phyloP scores from a whole-genome alignment of 1,284 basidiomycete species.

The Xerocomus minutiporus region DNA sequence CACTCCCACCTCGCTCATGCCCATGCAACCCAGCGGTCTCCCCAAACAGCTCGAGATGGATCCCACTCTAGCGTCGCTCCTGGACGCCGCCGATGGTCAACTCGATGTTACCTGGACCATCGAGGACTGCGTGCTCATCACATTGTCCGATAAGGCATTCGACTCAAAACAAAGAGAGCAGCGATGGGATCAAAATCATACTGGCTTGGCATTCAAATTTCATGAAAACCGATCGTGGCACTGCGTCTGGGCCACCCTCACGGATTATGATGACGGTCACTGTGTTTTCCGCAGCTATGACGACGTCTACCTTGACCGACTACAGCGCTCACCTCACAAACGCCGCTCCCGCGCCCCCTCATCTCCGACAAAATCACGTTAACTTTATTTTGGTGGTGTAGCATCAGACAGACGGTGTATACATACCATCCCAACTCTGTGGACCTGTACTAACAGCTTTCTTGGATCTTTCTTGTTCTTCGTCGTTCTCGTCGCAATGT shows the following conservation, averaged over 20 bases:
- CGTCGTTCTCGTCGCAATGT: constrained; percentile 8
- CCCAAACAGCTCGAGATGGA: constrained; percentile 59
- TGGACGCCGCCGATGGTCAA: constrained; percentile 37
- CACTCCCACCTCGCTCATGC: not conserved
- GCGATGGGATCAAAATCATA: constrained; percentile 56
- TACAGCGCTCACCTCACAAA: constrained; percentile 40
- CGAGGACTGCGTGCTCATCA: constrained; percentile 50
- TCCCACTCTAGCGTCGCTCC: constrained; percentile 38
- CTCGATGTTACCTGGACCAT: constrained; percentile 41
- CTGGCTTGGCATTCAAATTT: constrained; percentile 46
- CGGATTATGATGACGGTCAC: constrained; percentile 42
- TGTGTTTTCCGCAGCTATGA: constrained; percentile 59
- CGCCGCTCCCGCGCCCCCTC: constrained; percentile 19
- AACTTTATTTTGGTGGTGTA: constrained; percentile 7
- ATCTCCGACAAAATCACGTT: constrained; percentile 23
- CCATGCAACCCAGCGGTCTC: constrained; percentile 35
- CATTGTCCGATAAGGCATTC: constrained; percentile 55
- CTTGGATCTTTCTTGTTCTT: not conserved
- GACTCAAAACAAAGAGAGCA: constrained; percentile 31
- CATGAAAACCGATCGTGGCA: constrained; percentile 46
- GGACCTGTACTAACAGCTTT: constrained; percentile 20
- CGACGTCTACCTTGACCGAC: constrained; percentile 49
- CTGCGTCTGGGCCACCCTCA: constrained; percentile 57
- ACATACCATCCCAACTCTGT: constrained; percentile 2
- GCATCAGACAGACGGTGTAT: constrained; percentile 12